Conservation (phyloP, 1,139 yeast species). For the Ogataea hybrid region DNA sequence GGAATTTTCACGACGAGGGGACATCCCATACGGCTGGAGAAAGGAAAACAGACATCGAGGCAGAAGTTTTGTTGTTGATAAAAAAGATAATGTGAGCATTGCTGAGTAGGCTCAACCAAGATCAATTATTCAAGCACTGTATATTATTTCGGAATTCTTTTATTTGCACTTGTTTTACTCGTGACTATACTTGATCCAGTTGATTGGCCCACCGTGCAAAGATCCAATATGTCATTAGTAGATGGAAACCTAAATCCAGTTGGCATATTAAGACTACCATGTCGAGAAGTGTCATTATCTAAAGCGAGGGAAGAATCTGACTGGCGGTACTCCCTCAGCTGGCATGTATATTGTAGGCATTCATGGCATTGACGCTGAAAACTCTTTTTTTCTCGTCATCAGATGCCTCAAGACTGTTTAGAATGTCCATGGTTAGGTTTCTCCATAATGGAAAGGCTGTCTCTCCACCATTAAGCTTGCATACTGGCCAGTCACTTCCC, state of each 20-base stretch:
- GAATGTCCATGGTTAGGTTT: not conserved
- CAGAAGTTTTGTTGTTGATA: constrained; percentile 3
- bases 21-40: constrained; percentile 13
- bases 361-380: not conserved
- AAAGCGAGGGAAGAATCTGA: not conserved
- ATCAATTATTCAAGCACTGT: not conserved
- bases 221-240: not conserved
- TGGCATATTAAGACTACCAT: not conserved
- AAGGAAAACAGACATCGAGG: constrained; percentile 8
- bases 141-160: not conserved
- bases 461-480: not conserved
- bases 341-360: not conserved
- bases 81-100: constrained; percentile 6
- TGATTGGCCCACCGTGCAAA: not conserved
- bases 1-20: constrained; percentile 13
- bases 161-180: not conserved
- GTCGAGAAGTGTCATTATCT: not conserved
- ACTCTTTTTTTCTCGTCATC: not conserved
- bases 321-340: not conserved
- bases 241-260: not conserved
- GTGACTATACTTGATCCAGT: not conserved
- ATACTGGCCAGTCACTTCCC: constrained; percentile 1
- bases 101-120: constrained; percentile 8
- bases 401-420: not conserved
- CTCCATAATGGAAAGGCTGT: not conserved